Evolutionary conservation across 352 stramenopile species (phyloP).

Genomic region (Globisporangium middletonii): DNA sequence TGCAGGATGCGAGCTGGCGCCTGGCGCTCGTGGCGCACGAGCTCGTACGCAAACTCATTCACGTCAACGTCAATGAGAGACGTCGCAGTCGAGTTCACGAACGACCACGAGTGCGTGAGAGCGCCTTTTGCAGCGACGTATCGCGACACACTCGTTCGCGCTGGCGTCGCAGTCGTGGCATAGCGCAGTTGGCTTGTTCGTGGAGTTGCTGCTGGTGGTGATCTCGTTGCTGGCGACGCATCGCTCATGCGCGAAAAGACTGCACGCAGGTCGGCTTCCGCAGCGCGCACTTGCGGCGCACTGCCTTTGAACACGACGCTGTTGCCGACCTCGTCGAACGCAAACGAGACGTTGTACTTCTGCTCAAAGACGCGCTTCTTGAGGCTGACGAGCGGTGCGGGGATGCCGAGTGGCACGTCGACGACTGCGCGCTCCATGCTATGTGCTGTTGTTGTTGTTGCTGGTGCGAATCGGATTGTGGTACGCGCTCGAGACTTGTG

Average conservation of each 20-base stretch:
- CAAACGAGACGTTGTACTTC: not conserved
- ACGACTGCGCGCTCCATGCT: slow-evolving; percentile 2
- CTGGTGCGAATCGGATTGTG: too few species aligned
- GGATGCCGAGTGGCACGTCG: not conserved
- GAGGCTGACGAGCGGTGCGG: not conserved
- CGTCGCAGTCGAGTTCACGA: not conserved
- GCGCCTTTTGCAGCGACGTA: slow-evolving; percentile 1
- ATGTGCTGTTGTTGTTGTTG: not conserved
- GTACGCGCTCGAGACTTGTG: too few species aligned
- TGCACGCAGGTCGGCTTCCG: not conserved
- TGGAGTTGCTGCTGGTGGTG: too few species aligned
- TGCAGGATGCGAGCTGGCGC: not conserved
- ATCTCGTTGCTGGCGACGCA: too few species aligned
- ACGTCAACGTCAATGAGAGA: not conserved
- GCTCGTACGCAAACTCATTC: not conserved
- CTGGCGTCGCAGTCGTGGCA: not conserved
- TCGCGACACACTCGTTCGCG: not conserved
- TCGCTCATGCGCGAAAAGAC: too few species aligned
- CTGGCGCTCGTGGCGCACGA: not conserved
- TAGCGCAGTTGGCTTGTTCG: not conserved
- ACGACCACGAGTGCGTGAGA: not conserved
- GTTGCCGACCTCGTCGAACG: not conserved
- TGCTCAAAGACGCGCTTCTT: slow-evolving; percentile 2
- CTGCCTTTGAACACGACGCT: not conserved
- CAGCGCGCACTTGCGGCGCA: not conserved